Conservation (phyloP, 352 stramenopile genomes). For the Pythium grandisporangium region DNA sequence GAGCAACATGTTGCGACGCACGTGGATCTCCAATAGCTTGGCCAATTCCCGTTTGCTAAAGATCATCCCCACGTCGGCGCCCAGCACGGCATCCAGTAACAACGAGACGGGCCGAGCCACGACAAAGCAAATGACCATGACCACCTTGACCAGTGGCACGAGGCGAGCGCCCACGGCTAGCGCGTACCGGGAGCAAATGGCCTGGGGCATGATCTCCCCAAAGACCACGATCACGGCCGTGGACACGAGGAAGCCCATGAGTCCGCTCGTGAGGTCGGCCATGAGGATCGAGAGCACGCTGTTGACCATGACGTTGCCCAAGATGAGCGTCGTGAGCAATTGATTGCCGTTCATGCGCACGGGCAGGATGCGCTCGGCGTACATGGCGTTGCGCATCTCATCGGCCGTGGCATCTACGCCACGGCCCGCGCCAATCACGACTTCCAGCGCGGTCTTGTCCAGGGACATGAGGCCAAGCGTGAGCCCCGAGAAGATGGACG, state of each 20-base stretch:
- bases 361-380: conserved; percentile 68
- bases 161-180: conserved; percentile 57
- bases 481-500: conserved; percentile 91
- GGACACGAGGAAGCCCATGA: conserved; percentile 92
- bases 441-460: conserved; percentile 95
- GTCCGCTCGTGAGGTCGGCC: conserved; percentile 81
- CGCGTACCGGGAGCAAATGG: conserved; percentile 91
- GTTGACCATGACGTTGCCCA: conserved; percentile 97
- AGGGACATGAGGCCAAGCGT: conserved; percentile 96
- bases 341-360: conserved; percentile 93
- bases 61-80: conserved; percentile 92
- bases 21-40: conserved; percentile 96
- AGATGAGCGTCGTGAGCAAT: conserved; percentile 95
- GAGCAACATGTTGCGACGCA: conserved; percentile 87
- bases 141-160: conserved; percentile 89
- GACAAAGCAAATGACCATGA: conserved; percentile 89
- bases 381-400: conserved; percentile 36
- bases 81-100: conserved; percentile 88
- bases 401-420: conserved; percentile 56
- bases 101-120: conserved; percentile 87
- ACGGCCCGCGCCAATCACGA: conserved; percentile 88
- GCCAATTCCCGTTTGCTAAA: conserved; percentile 91
- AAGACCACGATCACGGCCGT: conserved; percentile 94
- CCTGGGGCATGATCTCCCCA: conserved; percentile 90
- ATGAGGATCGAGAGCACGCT: conserved; percentile 96